A percentile compares a stretch with the other conserved stretches of the same genome.
phyloP scores from a whole-genome alignment of 257 asterid genomes.

The Striga asiatica region DNA sequence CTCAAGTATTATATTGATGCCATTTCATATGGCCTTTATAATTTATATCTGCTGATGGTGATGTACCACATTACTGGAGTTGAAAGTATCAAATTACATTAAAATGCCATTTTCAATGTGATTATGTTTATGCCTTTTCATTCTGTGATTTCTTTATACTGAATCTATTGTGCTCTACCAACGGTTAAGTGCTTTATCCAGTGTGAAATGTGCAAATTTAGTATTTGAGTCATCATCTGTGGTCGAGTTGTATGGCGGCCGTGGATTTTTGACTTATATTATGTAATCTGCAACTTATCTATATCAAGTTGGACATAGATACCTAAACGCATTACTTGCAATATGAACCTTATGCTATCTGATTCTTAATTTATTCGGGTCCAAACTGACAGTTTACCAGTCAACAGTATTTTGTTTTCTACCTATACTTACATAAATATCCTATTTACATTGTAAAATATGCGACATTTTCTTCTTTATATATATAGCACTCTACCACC shows the following conservation, averaged over 20 bases:
- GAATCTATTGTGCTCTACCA: too few relatives aligned
- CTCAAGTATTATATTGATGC: neutral
- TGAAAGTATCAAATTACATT: neutral
- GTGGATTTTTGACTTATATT: slow-evolving; percentile 1
- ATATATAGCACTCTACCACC: slow-evolving; percentile 88
- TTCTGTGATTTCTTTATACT: neutral
- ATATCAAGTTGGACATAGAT: slow-evolving; percentile 4
- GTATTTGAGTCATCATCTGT: slow-evolving; percentile 11
- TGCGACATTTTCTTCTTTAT: slow-evolving; percentile 35
- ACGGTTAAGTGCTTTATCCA: too few relatives aligned
- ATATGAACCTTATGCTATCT: slow-evolving; percentile 11
- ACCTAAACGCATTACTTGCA: slow-evolving; percentile 9
- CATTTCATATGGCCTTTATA: neutral
- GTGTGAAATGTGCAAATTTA: too few relatives aligned
- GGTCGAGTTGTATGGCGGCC: neutral
- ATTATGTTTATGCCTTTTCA: slow-evolving; percentile 7
- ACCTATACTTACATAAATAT: slow-evolving; percentile 20
- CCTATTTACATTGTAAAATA: slow-evolving; percentile 27
- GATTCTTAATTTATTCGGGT: neutral
- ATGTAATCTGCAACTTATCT: slow-evolving; percentile 8
- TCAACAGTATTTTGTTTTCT: slow-evolving; percentile 8
- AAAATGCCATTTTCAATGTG: neutral
- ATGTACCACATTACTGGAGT: neutral
- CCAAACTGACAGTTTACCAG: slow-evolving; percentile 12
- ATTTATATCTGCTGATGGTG: too few relatives aligned